A percentile compares a stretch with the other conserved stretches of the same genome.
These are phyloP conservation scores for Chlorophyllum brunneum DNA, from an alignment of 768 basidiomycete species.

Conservation along the genomic window DNA sequence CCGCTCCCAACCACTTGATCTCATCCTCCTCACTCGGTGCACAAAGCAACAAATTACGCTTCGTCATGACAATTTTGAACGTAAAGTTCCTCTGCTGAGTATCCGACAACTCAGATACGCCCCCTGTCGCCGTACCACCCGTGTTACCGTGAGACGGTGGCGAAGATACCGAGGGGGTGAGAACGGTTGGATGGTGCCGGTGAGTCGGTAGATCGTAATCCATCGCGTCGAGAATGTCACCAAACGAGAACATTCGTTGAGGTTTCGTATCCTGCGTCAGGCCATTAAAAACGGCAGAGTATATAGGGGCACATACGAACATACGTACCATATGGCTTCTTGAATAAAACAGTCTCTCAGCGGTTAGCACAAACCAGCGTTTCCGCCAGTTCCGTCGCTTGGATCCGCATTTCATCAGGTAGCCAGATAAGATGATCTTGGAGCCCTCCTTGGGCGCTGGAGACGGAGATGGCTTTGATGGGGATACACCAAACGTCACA, in stretches of 20 bases:
- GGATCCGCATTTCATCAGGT: conserved; percentile 94
- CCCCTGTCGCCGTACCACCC: conserved; percentile 24
- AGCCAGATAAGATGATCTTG: conserved; percentile 85
- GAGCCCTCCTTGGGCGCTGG: conserved; percentile 47
- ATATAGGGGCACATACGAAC: no score
- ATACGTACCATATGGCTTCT: conserved; percentile 89
- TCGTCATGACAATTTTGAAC: conserved; percentile 96
- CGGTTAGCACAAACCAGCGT: conserved; percentile 93
- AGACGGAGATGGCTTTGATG: conserved; percentile 21
- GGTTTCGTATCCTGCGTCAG: conserved; percentile 76
- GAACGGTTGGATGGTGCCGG: conserved; percentile 39
- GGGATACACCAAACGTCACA: conserved; percentile 20
- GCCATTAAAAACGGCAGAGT: no score
- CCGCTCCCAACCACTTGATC: conserved; percentile 95
- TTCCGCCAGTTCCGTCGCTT: conserved; percentile 95
- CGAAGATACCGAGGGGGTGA: conserved; percentile 29
- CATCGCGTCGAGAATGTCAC: conserved; percentile 86
- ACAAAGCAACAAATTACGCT: conserved; percentile 82
- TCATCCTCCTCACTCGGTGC: conserved; percentile 98
- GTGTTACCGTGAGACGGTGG: conserved; percentile 19
- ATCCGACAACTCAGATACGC: conserved; percentile 17
- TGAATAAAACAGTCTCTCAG: conserved; percentile 83
- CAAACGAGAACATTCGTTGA: conserved; percentile 81
- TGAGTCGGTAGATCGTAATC: conserved; percentile 71
- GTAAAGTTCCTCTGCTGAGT: conserved; percentile 46